These are phyloP conservation scores for Ophiostoma sp. DNA, from an alignment of 2,329 filamentous ascomycete genomes.

Conservation along the genomic window DNA sequence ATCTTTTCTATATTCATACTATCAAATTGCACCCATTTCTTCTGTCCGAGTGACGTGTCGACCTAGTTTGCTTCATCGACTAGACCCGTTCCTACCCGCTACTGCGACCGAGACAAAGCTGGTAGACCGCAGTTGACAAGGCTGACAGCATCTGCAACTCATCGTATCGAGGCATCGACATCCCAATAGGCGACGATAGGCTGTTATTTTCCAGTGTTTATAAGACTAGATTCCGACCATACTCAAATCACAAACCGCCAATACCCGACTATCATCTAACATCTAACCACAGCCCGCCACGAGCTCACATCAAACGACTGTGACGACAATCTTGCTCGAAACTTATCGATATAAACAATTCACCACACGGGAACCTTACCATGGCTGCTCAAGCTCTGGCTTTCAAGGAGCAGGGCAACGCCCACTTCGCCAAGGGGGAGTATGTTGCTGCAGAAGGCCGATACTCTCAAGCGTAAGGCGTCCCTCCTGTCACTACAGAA, in stretches of 20 bases:
- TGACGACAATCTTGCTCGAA: background rate
- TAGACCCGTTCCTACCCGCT: background rate
- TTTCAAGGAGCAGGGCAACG: slow-evolving; percentile 58
- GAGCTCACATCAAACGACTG: background rate
- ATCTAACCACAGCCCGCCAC: too few species aligned
- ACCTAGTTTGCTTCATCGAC: background rate
- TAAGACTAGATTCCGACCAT: background rate
- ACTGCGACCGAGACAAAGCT: slow-evolving; percentile 1
- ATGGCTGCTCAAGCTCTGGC: slow-evolving; percentile 35
- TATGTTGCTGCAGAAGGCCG: slow-evolving; percentile 60
- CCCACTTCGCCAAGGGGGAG: slow-evolving; percentile 59
- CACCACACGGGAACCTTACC: background rate
- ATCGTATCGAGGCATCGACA: background rate
- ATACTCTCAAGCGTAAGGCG: slow-evolving; percentile 64
- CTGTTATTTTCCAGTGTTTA: background rate
- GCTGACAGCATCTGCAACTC: background rate
- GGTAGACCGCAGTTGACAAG: background rate
- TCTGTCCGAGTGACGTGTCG: background rate
- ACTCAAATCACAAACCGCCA: background rate
- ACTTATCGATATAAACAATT: too few species aligned
- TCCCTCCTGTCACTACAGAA: background rate
- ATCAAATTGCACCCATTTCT: background rate
- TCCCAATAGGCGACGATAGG: background rate
- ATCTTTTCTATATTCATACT: background rate
- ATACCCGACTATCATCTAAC: background rate